Evolutionary conservation across 345 rosid species (phyloP), one percentile per base, ranked within the genome.

Genomic region (Salix exigua): DNA sequence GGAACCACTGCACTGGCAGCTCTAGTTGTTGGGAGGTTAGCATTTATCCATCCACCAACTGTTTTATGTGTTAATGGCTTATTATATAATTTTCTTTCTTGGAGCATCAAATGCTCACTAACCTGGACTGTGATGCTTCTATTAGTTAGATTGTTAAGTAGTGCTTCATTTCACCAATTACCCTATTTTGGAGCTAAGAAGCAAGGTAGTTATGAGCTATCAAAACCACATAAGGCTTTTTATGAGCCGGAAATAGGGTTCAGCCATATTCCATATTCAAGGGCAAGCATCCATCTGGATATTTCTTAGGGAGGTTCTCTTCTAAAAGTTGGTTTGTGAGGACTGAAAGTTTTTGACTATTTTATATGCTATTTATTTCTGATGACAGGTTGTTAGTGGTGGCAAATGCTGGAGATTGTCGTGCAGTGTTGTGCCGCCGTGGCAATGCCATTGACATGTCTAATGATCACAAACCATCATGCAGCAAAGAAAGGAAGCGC

Each of bases 1-100:
- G 98, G 98, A 73, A 90, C 97, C 80, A 94, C 98, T 44, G 97
- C 97, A 53, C 81, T 92, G 81, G 84, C 96, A 31, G 97, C 95
- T 81, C 87, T 94, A 81, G 83, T 94, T 74, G 66, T 87, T 82
- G 97, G 97, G 71, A 90, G 96, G 97, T 90, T 83, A 79, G 90
- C 70, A 7, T 76, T 80, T 78, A 26, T 72, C 18, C 14, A 25
- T 64, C 9, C 9, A 58, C 37, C 0, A 42, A 35, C 13, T 37
- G 28, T 42, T 5, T 33, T 37, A 55, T 7, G 5, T 18, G 5
- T 14, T 26, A 19, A n/a, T 21, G 12, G 17, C 38, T 14, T 10
- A 58, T 4, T 10, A 66, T 0, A 14, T n/a, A 35, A 25, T 35
- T 53, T 5, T 69, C 21, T 48, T 51, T 30, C 26, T 7, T 7